Conservation (phyloP, 2,329 filamentous ascomycete genomes). For the Phyllosticta capitalensis region DNA sequence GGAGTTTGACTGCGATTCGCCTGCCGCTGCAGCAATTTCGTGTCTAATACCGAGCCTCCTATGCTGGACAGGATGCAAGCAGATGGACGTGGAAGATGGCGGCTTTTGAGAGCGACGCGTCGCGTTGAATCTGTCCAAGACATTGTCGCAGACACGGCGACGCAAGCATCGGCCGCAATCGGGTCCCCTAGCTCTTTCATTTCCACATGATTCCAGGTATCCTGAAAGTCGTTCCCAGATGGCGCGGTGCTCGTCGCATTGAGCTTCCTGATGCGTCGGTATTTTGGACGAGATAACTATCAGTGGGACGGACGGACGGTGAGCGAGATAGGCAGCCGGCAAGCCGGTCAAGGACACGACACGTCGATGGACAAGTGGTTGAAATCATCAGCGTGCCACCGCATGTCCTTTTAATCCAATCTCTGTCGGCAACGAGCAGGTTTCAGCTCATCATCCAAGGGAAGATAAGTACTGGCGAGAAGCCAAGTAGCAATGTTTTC, state of each 20-base stretch:
- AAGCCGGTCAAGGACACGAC: background rate
- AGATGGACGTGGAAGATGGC: background rate
- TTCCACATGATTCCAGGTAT: background rate
- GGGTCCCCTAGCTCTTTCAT: background rate
- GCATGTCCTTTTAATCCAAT: background rate
- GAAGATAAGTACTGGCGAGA: background rate
- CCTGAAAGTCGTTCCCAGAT: background rate
- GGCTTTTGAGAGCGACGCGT: background rate
- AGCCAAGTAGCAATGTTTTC: background rate
- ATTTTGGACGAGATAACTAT: background rate
- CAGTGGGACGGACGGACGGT: background rate
- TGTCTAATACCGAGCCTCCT: background rate
- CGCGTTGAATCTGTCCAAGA: background rate
- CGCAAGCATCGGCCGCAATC: background rate
- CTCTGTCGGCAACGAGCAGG: background rate
- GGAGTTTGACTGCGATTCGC: background rate
- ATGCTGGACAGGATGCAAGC: background rate
- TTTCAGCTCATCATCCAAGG: background rate
- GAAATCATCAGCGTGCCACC: background rate
- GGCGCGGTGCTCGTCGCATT: background rate
- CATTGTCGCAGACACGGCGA: background rate
- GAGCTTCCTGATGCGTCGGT: background rate
- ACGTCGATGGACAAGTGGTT: background rate
- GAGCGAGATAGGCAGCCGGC: background rate
- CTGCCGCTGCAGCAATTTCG: background rate